A percentile compares a stretch with the other conserved stretches of the same genome.
These are phyloP conservation scores for Salix udensis DNA, from an alignment of 345 rosid genomes.

Conservation along the genomic window DNA sequence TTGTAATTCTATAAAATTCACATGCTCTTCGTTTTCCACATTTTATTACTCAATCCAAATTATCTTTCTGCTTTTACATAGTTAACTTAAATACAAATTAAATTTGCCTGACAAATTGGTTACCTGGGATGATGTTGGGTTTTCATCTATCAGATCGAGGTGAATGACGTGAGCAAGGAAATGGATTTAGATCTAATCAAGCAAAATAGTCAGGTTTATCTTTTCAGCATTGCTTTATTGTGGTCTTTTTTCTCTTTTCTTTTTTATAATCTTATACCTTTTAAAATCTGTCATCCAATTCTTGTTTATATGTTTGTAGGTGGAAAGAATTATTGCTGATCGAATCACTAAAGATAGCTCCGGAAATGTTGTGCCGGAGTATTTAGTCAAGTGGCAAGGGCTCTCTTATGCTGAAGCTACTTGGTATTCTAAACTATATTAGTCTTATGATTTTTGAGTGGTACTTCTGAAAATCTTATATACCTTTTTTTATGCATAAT, in stretches of 20 bases:
- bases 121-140: not conserved
- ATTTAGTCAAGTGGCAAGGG: slow-evolving; percentile 98
- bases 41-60: not conserved
- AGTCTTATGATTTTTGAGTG: not conserved
- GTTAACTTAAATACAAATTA: not conserved
- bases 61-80: not conserved
- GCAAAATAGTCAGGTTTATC: slow-evolving; percentile 87
- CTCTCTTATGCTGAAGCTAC: slow-evolving; percentile 99
- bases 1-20: too few relatives aligned
- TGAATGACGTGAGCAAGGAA: slow-evolving; percentile 96
- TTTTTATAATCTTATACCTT: not conserved
- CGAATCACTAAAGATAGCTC: slow-evolving; percentile 67
- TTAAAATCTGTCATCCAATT: not conserved
- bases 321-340: slow-evolving; percentile 86
- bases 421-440: slow-evolving; percentile 48
- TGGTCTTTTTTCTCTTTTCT: not conserved
- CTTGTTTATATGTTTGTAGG: slow-evolving; percentile 45
- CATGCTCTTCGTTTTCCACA: not conserved
- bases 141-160: slow-evolving; percentile 68
- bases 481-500: not conserved
- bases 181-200: slow-evolving; percentile 98
- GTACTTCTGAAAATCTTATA: not conserved
- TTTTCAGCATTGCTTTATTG: slow-evolving; percentile 7
- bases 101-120: not conserved
- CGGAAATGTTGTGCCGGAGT: slow-evolving; percentile 80